A percentile compares a stretch with the other conserved stretches of the same genome.
Conservation (phyloP, 805 yeast species). For the Martiniozyma abietophila region DNA sequence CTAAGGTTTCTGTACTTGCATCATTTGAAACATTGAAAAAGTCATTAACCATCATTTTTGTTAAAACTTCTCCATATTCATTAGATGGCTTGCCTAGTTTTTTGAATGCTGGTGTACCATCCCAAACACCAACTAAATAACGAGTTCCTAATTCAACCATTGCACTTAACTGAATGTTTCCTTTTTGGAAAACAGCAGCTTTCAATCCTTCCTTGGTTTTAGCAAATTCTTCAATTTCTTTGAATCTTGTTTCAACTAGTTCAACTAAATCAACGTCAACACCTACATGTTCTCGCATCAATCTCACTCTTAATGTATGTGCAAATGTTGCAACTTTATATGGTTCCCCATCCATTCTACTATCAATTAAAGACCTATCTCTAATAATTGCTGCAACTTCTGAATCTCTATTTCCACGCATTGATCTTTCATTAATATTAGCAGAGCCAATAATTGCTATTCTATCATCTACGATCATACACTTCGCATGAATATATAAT, state of each 20-base stretch:
- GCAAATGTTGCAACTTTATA: constrained; percentile 82
- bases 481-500: constrained; percentile 87
- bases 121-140: constrained; percentile 42
- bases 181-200: constrained; percentile 32
- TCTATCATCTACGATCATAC: constrained; percentile 86
- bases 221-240: constrained; percentile 38
- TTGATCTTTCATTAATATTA: constrained; percentile 91
- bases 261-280: constrained; percentile 84
- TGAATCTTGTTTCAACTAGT: constrained; percentile 64
- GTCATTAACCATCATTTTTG: constrained; percentile 14
- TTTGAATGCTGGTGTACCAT: constrained; percentile 24
- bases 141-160: constrained; percentile 70
- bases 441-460: constrained; percentile 96
- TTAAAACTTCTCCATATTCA: constrained; percentile 14
- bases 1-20: constrained; percentile 17
- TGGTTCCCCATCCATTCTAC: constrained; percentile 72
- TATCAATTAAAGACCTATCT: constrained; percentile 65
- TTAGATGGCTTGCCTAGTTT: constrained; percentile 6
- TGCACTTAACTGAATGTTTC: constrained; percentile 42
- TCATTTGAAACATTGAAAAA: constrained; percentile 17
- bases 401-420: constrained; percentile 89
- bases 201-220: constrained; percentile 30
- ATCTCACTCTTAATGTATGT: constrained; percentile 75
- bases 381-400: constrained; percentile 87
- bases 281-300: constrained; percentile 96